These are phyloP conservation scores for Colletotrichum lini DNA, from an alignment of 2,329 filamentous ascomycete genomes.

Conservation along the genomic window DNA sequence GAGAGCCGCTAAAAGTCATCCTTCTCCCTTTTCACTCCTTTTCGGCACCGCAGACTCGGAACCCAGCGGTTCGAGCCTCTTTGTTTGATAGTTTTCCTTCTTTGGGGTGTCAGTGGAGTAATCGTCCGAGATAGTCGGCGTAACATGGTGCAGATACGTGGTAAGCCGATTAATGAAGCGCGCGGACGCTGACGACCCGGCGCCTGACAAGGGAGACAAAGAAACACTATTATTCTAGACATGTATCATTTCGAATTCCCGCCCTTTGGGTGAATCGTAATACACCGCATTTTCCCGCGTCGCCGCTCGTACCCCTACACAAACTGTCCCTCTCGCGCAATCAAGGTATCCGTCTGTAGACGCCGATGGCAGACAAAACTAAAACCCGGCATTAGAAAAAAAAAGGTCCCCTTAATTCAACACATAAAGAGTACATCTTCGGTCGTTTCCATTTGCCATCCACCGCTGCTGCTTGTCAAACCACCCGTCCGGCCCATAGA, in stretches of 20 bases:
- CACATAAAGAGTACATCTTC: slow-evolving; percentile 35
- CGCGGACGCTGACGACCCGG: neutral
- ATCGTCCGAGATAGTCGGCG: neutral
- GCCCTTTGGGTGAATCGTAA: neutral
- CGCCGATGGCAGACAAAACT: slow-evolving; percentile 35
- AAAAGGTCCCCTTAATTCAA: slow-evolving; percentile 6
- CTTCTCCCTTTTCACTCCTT: neutral
- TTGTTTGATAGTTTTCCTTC: neutral
- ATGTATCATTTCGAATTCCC: slow-evolving; percentile 9
- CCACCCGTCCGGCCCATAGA: neutral
- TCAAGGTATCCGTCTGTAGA: slow-evolving; percentile 40
- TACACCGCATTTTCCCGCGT: slow-evolving; percentile 4
- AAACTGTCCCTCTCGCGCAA: slow-evolving; percentile 8
- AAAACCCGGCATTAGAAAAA: slow-evolving; percentile 16
- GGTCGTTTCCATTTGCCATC: neutral
- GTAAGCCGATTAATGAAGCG: neutral
- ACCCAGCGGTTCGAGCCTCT: neutral
- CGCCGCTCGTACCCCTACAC: slow-evolving; percentile 7
- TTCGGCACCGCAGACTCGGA: neutral
- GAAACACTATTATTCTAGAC: neutral
- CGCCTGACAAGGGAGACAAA: neutral
- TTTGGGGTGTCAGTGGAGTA: neutral
- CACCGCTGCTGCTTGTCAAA: slow-evolving; percentile 16
- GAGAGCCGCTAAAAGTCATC: neutral
- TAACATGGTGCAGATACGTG: slow-evolving; percentile 8